Evolutionary conservation across 371 early-diverging fungal species (phyloP).

Genomic region (Mucor ambiguus): DNA sequence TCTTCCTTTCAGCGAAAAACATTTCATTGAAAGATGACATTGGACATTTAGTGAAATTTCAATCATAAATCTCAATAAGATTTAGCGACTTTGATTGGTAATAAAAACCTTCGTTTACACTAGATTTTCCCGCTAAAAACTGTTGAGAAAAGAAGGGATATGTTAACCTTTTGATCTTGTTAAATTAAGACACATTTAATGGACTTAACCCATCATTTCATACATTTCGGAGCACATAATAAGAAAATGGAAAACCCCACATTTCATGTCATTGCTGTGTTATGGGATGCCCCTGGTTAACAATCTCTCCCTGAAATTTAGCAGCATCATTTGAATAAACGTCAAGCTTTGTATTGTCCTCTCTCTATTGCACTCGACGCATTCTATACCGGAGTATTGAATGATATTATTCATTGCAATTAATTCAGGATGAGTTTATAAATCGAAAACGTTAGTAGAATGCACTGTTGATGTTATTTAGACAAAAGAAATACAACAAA

Average conservation of each 20-base stretch:
- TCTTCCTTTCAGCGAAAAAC: neutral
- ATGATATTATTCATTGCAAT: neutral
- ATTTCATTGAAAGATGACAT: neutral
- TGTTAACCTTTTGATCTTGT: neutral
- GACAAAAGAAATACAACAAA: neutral
- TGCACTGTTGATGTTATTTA: neutral
- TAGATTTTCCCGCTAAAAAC: constrained; percentile 9
- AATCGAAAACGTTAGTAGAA: neutral
- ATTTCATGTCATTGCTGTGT: neutral
- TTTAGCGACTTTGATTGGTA: neutral
- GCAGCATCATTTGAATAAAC: neutral
- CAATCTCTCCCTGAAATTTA: neutral
- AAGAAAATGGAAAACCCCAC: neutral
- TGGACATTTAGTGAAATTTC: neutral
- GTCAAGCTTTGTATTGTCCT: neutral
- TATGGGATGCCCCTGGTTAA: neutral
- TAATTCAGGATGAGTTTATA: constrained; percentile 4
- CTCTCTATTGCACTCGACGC: neutral
- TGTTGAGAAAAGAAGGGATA: neutral
- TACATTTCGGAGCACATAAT: neutral
- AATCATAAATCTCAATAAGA: neutral
- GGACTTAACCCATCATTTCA: neutral
- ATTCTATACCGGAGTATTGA: neutral
- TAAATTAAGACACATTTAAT: neutral
- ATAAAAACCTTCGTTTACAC: constrained; percentile 8